Conservation (phyloP, 306 rosid genomes). For the Cucurbita pepo region DNA sequence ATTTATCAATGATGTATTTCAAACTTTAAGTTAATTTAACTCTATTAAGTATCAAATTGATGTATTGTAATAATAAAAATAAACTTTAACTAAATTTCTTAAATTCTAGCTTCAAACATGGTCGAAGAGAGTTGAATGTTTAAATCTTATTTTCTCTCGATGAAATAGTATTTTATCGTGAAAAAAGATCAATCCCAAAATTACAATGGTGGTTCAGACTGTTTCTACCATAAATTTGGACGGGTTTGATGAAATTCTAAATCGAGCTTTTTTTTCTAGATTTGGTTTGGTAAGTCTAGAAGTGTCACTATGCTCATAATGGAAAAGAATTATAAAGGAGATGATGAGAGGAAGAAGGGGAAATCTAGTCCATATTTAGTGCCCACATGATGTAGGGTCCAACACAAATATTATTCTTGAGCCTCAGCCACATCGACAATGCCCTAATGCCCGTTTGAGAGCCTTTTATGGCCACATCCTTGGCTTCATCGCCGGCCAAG, state of each 20-base stretch:
- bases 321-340: background rate
- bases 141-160: background rate
- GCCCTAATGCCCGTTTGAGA: background rate
- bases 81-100: background rate
- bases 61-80: background rate
- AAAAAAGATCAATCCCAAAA: too few species aligned
- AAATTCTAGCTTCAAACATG: background rate
- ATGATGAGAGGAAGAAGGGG: background rate
- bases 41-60: background rate
- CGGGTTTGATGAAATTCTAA: background rate
- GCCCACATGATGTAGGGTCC: background rate
- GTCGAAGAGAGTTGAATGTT: background rate
- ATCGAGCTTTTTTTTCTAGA: background rate
- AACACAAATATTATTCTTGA: background rate
- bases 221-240: background rate
- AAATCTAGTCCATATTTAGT: background rate
- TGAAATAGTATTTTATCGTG: background rate
- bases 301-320: background rate
- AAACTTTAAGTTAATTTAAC: background rate
- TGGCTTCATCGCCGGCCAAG: background rate
- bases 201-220: background rate
- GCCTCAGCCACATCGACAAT: background rate
- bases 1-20: background rate
- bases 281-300: background rate
- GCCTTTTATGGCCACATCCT: background rate